Evolutionary conservation across 108 stramenopile species (phyloP).

Genomic region (Discostella pseudostelligera): DNA sequence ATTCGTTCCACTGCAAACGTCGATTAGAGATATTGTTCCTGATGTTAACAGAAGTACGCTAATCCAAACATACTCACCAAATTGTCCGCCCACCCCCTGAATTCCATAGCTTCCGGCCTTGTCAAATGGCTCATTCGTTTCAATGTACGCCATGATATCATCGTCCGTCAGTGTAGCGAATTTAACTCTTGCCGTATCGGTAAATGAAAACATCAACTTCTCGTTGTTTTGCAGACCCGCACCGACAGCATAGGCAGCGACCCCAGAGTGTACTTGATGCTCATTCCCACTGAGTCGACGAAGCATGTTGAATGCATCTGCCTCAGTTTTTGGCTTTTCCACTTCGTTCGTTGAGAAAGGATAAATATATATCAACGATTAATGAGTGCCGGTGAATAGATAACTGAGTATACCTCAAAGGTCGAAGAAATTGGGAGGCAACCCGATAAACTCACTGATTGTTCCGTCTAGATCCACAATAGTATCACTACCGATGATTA

Average conservation of each 20-base stretch:
- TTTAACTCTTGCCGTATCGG: conserved; percentile 76
- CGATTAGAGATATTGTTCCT: not conserved
- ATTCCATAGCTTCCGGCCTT: conserved; percentile 97
- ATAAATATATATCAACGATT: too few species aligned
- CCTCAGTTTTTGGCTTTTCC: conserved; percentile 83
- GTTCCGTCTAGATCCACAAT: conserved; percentile 69
- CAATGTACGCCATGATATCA: conserved; percentile 73
- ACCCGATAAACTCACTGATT: conserved; percentile 30
- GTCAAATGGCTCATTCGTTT: conserved; percentile 92
- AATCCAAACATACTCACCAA: conserved; percentile 13
- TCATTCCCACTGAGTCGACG: conserved; percentile 62
- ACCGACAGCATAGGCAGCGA: conserved; percentile 64
- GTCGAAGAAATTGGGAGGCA: conserved; percentile 5
- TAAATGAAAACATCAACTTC: conserved; percentile 59
- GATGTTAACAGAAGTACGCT: not conserved
- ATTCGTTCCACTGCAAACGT: conserved; percentile 49
- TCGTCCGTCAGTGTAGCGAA: conserved; percentile 66
- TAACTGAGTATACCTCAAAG: not conserved
- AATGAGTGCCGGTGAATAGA: not conserved
- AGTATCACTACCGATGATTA: conserved; percentile 75
- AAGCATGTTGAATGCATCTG: conserved; percentile 80
- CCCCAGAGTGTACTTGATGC: conserved; percentile 91
- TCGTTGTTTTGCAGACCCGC: conserved; percentile 9
- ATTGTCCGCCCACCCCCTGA: conserved; percentile 86
- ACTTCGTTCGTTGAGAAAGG: conserved; percentile 38